Evolutionary conservation across 805 yeast genomes (phyloP).

Genomic region (Candida methanosorbosa): DNA sequence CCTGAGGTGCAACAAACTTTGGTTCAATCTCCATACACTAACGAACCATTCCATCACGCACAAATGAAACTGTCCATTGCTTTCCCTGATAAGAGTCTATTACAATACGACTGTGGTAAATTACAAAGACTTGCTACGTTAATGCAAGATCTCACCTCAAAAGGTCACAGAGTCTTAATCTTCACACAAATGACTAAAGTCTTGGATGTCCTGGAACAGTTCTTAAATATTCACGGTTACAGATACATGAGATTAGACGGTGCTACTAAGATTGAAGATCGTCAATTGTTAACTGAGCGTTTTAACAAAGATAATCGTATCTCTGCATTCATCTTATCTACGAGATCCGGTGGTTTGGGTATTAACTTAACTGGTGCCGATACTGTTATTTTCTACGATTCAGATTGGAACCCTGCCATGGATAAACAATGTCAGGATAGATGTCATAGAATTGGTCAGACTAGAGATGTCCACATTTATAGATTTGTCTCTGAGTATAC

Average conservation of each 20-base stretch:
- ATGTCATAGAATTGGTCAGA: constrained; percentile 98
- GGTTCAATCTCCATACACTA: constrained; percentile 18
- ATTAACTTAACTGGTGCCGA: constrained; percentile 98
- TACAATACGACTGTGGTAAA: constrained; percentile 96
- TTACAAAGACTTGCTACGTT: constrained; percentile 75
- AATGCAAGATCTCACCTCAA: constrained; percentile 66
- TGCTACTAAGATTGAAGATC: constrained; percentile 93
- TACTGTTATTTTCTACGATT: constrained; percentile 94
- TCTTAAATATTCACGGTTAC: constrained; percentile 89
- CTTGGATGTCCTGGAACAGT: constrained; percentile 85
- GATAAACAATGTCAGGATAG: constrained; percentile 99
- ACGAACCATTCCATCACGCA: constrained; percentile 59
- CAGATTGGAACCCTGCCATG: constrained; percentile 99
- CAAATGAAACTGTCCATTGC: constrained; percentile 87
- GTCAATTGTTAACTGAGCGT: constrained; percentile 88
- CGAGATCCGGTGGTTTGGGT: constrained; percentile 98
- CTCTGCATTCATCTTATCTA: constrained; percentile 86
- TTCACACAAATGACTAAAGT: constrained; percentile 99
- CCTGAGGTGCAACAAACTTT: constrained; percentile 22
- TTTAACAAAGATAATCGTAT: constrained; percentile 81
- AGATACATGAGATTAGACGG: constrained; percentile 95
- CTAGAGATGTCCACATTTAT: constrained; percentile 95
- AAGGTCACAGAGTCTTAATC: constrained; percentile 90
- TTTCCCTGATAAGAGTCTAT: constrained; percentile 87
- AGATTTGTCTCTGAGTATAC: constrained; percentile 94